Evolutionary conservation across 257 asterid species (phyloP).

Genomic region (Penstemon barbatus): DNA sequence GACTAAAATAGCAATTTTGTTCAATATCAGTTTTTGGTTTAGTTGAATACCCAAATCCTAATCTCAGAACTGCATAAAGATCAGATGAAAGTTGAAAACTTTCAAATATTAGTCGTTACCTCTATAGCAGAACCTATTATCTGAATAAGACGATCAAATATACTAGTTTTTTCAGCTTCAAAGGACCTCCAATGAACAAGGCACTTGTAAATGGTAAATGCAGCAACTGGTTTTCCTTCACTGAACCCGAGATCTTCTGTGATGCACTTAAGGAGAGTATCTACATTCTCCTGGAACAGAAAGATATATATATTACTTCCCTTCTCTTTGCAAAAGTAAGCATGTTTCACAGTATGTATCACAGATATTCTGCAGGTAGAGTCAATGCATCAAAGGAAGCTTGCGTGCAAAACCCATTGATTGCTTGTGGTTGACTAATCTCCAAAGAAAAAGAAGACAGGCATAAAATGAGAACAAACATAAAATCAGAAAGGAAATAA

Average conservation of each 20-base stretch:
- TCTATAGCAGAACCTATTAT: slow-evolving; percentile 79
- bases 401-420: background rate
- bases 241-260: slow-evolving; percentile 71
- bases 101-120: slow-evolving; percentile 39
- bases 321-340: slow-evolving; percentile 3
- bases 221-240: slow-evolving; percentile 89
- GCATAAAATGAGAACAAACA: background rate
- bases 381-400: slow-evolving; percentile 6
- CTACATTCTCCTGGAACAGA: slow-evolving; percentile 59
- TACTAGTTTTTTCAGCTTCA: slow-evolving; percentile 78
- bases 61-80: slow-evolving; percentile 12
- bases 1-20: no score
- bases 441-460: slow-evolving; percentile 24
- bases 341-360: slow-evolving; percentile 1
- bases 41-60: background rate
- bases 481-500: slow-evolving; percentile 12
- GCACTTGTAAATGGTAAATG: slow-evolving; percentile 81
- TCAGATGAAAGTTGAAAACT: background rate
- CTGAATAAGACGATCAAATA: slow-evolving; percentile 83
- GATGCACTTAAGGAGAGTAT: slow-evolving; percentile 64
- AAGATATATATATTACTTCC: background rate
- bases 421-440: slow-evolving; percentile 7
- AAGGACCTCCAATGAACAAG: slow-evolving; percentile 80
- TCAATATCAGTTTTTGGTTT: background rate
- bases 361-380: background rate